Base-by-base conservation (phyloP, 306 rosid genomes). In the Geum urbanum region DNA sequence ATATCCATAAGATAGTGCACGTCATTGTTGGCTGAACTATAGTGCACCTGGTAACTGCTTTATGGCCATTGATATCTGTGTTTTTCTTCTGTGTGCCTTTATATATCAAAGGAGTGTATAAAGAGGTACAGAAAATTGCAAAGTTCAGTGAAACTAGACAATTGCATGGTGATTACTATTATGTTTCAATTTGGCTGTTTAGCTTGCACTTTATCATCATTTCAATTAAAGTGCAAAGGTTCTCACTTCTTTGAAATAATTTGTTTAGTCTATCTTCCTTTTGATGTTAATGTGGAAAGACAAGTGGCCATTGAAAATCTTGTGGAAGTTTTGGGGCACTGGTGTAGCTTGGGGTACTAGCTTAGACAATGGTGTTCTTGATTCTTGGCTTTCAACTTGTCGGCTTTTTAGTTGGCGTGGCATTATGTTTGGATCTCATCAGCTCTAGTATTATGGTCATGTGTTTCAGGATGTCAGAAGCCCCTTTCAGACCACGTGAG, bases 401-500 rank as follows among this genome's bases (percentile, higher is more conserved):
- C 44, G 37, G 24, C 48, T 24, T 8, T 48, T 5, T 27, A 4
- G 10, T 49, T 67, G 58, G 32, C 49, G 55, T 0, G 19, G 5
- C 20, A 14, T 65, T 46, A n/a, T 5, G 9, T 24, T 27, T 37
- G 71, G 40, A 32, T 16, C 57, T 49, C 11, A 32, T 24, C 24
- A 4, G 27, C 8, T 7, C 35, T 3, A 8, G 37, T 11, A 20
- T 20, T 45, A 43, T 50, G 39, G 4, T 50, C 27, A 4, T 51
- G 5, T 10, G 13, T 67, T 67, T 0, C 77, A 89, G 94, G 74
- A 91, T 91, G 97, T 39, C 87, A 7, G 97, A 84, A 41, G 19
- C 85, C 18, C 97, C 97, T 8, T 91, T 91, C 65, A 85, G 96
- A 77, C 91, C 96, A n/a, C 85, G 91, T 13, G 96, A 89, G 85